These are phyloP conservation scores for Microstroma glucosiphilum DNA, from an alignment of 1,284 basidiomycete species.

Conservation along the genomic window DNA sequence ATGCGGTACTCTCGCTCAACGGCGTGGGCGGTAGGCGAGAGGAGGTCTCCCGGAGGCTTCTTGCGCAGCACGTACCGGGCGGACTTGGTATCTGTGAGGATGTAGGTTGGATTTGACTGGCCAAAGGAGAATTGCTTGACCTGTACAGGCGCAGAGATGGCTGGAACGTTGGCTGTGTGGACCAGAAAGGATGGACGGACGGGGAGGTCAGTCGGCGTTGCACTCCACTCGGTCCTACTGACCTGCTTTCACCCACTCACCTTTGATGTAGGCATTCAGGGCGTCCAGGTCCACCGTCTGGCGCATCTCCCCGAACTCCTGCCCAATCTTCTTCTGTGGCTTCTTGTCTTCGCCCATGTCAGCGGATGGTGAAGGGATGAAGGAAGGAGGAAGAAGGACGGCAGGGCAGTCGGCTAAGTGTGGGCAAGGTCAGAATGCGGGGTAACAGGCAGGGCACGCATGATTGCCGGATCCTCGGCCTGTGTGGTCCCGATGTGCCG, in stretches of 20 bases:
- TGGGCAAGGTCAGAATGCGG: too few species aligned
- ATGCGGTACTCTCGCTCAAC: slow-evolving; percentile 86
- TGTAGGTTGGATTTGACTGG: slow-evolving; percentile 84
- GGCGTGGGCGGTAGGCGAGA: slow-evolving; percentile 85
- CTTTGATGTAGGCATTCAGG: slow-evolving; percentile 58
- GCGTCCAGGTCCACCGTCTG: slow-evolving; percentile 22
- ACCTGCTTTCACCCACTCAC: slow-evolving; percentile 6
- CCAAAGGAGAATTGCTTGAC: slow-evolving; percentile 79
- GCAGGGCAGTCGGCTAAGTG: not conserved
- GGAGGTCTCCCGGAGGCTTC: slow-evolving; percentile 79
- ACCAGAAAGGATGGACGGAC: not conserved
- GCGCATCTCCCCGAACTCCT: slow-evolving; percentile 33
- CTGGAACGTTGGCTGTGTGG: slow-evolving; percentile 56
- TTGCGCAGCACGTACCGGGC: slow-evolving; percentile 79
- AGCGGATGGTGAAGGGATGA: not conserved
- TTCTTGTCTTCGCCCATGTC: not conserved
- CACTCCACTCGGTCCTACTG: too few species aligned
- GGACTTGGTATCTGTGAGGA: slow-evolving; percentile 68
- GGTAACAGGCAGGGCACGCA: too few species aligned
- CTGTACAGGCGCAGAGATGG: slow-evolving; percentile 63
- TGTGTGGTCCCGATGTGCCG: too few species aligned
- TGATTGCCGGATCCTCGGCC: too few species aligned
- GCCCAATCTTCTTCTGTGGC: slow-evolving; percentile 20
- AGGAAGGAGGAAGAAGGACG: not conserved
- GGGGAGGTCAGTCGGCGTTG: not conserved